Conservation (phyloP, 2,329 filamentous ascomycete genomes). For the Coccinonectria pachysandricola region DNA sequence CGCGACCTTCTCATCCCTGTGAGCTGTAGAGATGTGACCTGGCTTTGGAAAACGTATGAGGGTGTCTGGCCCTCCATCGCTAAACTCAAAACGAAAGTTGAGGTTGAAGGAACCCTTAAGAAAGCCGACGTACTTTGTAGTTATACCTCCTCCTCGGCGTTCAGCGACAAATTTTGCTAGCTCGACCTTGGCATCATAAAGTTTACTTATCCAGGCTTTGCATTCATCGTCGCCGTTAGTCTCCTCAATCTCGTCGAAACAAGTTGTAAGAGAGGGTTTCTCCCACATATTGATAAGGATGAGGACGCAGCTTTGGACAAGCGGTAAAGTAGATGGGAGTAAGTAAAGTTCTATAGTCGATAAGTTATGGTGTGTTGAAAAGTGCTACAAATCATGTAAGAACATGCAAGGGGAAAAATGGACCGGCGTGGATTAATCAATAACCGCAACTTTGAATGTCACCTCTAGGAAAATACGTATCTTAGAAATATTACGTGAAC, state of each 20-base stretch:
- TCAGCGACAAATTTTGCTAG: constrained; percentile 12
- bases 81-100: constrained; percentile 13
- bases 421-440: background rate
- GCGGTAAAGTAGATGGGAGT: too few relatives aligned
- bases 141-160: constrained; percentile 6
- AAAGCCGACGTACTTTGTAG: constrained; percentile 13
- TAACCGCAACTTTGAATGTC: too few relatives aligned
- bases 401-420: background rate
- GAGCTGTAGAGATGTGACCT: constrained; percentile 10
- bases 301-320: too few relatives aligned
- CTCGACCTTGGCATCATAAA: constrained; percentile 13
- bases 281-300: constrained; percentile 2
- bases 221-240: constrained; percentile 14
- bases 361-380: too few relatives aligned
- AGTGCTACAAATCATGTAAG: too few relatives aligned
- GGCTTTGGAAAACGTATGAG: constrained; percentile 19
- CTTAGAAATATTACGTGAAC: too few relatives aligned
- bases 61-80: constrained; percentile 9
- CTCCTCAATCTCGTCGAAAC: constrained; percentile 13
- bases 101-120: constrained; percentile 22
- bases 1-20: constrained; percentile 22
- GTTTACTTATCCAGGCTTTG: constrained; percentile 9
- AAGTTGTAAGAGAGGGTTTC: constrained; percentile 7
- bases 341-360: too few relatives aligned
- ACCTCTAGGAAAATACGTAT: too few relatives aligned